phyloP scores from a whole-genome alignment of 1,284 basidiomycete species.

The Ceratobasidium sp. region DNA sequence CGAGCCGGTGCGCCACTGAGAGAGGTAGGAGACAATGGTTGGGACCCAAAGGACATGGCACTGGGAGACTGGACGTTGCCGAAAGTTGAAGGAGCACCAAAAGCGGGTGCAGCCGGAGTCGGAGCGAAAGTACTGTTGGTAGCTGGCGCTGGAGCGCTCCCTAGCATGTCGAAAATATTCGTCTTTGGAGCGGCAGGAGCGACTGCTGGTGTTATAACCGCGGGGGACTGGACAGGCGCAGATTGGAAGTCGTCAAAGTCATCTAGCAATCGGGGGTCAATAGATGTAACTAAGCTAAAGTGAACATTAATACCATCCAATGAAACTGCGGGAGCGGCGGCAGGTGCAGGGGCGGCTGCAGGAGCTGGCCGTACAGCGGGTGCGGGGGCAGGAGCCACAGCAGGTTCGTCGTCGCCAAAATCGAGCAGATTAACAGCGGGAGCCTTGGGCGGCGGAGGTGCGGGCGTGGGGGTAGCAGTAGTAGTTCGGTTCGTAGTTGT shows the following conservation, averaged over 20 bases:
- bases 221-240: slow-evolving; percentile 67
- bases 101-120: slow-evolving; percentile 19
- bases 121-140: slow-evolving; percentile 26
- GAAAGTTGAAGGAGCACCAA: slow-evolving; percentile 36
- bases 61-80: slow-evolving; percentile 29
- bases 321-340: slow-evolving; percentile 27
- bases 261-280: slow-evolving; percentile 61
- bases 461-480: slow-evolving; percentile 57
- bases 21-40: slow-evolving; percentile 33
- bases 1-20: slow-evolving; percentile 30
- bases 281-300: background rate
- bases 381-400: slow-evolving; percentile 57
- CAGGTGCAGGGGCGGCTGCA: slow-evolving; percentile 58
- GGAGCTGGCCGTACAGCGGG: slow-evolving; percentile 63
- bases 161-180: slow-evolving; percentile 67
- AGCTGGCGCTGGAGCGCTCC: slow-evolving; percentile 54
- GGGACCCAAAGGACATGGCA: slow-evolving; percentile 43
- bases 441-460: slow-evolving; percentile 62
- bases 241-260: slow-evolving; percentile 95
- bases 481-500: slow-evolving; percentile 30
- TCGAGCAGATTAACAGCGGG: slow-evolving; percentile 79
- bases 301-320: slow-evolving; percentile 63
- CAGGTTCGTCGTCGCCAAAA: slow-evolving; percentile 78
- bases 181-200: slow-evolving; percentile 55
- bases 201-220: slow-evolving; percentile 55